Evolutionary conservation across 129 eudicot genomes (phyloP).

Genomic region (Flaveria brownii): DNA sequence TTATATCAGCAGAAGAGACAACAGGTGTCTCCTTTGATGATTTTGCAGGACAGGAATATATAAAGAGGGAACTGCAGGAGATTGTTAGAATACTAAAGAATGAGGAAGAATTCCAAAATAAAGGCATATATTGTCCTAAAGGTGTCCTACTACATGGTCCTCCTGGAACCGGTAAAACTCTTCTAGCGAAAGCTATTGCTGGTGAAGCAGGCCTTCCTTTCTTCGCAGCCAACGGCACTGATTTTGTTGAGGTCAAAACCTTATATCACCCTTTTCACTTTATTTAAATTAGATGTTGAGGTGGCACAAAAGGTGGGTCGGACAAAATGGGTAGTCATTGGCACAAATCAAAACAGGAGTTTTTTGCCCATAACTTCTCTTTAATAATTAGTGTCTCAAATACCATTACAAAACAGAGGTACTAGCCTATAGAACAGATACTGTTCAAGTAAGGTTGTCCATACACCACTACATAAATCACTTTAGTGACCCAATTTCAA

Average conservation of each 20-base stretch:
- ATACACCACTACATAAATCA: no score
- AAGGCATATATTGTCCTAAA: constrained; percentile 93
- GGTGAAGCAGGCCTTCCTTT: constrained; percentile 99
- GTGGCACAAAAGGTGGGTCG: background rate
- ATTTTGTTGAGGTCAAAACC: constrained; percentile 86
- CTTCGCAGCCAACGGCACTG: constrained; percentile 93
- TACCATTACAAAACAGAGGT: background rate
- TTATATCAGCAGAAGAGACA: constrained; percentile 88
- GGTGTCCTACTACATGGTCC: constrained; percentile 99
- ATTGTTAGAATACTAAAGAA: constrained; percentile 80
- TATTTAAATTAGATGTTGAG: background rate
- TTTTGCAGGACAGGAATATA: constrained; percentile 97
- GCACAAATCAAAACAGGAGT: background rate
- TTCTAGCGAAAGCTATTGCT: constrained; percentile 94
- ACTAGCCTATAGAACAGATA: no score
- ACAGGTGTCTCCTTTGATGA: constrained; percentile 95
- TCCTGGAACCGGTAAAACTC: constrained; percentile 99
- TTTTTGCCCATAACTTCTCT: background rate
- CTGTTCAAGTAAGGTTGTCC: no score
- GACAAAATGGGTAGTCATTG: background rate
- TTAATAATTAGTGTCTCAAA: background rate
- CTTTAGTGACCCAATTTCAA: no score
- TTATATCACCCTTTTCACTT: constrained; percentile 13
- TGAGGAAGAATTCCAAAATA: constrained; percentile 78
- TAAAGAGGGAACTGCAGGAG: constrained; percentile 89